Base-by-base conservation (phyloP, 306 rosid species). In the Dryas alaskensis region DNA sequence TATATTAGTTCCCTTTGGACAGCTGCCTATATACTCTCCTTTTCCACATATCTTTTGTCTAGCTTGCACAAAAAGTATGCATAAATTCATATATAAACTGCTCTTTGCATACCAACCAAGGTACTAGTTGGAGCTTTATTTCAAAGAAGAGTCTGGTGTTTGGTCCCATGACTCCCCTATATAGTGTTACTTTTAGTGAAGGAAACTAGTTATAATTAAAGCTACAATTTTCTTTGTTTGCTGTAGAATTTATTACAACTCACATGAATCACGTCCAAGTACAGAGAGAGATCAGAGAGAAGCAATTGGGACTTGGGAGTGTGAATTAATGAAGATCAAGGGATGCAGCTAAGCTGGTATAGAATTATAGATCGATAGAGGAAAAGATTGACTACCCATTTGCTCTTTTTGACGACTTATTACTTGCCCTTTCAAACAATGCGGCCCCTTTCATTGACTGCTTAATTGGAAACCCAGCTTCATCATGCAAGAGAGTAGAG, bases 181-280 rank as follows among this genome's bases (percentile, higher is more conserved):
- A 31, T 31, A 31, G 37, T 31, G 37, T 31, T 31, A 31, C 37
- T 31, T 31, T 31, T 31, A 31, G 37, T 31, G 37, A 31, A 31
- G 37, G 37, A 31, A 31, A 31, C 3, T 31, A 31, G 37, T 31
- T 31, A 31, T 31, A 31, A 31, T 31, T 31, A 31, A 31, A 31
- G 37, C 37, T 31, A 31, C 37, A 31, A 31, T 31, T 31, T 31
- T 31, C 37, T 31, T 31, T 31, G 2, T 31, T 31, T 71, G 42
- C 58, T 58, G 43, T 46, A 60, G 43, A 12, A 27, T 44, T 76
- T n/a, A 57, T 55, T 67, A 44, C 70, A 16, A 13, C 25, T 79
- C 82, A 79, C 78, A 72, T 67, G 75, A 73, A 17, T 79, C 78
- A 50, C 67, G 82, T 40, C 76, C 25, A 78, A 27, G 59, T 22